Percentiles rank a stretch among this genome's conserved stretches.
phyloP scores from a whole-genome alignment of 2,329 filamentous ascomycete genomes.

The Neodidymelliopsis sp. region DNA sequence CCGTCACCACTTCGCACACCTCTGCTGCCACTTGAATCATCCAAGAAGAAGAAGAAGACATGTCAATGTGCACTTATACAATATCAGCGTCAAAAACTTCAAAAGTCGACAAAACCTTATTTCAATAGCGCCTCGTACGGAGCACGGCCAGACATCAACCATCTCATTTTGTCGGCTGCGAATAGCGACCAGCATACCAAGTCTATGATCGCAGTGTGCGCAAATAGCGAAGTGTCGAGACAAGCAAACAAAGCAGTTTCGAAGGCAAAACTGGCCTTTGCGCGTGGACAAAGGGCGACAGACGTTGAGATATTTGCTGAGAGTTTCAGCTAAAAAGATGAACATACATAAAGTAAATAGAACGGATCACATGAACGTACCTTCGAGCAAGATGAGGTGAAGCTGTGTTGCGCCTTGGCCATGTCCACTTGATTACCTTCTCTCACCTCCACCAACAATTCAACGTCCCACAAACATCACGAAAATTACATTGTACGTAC shows the following conservation, averaged over 20 bases:
- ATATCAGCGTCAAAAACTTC: conserved; percentile 21
- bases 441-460: background rate
- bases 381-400: background rate
- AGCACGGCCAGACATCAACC: conserved; percentile 22
- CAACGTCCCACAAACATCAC: background rate
- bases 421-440: background rate
- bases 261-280: conserved; percentile 30
- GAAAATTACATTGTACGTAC: background rate
- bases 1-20: conserved; percentile 2
- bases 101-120: conserved; percentile 5
- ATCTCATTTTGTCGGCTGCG: conserved; percentile 10
- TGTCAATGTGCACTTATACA: conserved; percentile 31
- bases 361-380: too few species aligned
- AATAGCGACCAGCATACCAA: conserved; percentile 3
- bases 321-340: conserved; percentile 13
- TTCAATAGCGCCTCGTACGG: conserved; percentile 20
- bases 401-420: background rate
- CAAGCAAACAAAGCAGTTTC: conserved; percentile 24
- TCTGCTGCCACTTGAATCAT: background rate
- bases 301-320: conserved; percentile 31
- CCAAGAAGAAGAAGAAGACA: background rate
- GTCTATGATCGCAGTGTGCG: conserved; percentile 35
- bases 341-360: background rate
- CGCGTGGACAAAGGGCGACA: conserved; percentile 20
- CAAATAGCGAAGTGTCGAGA: conserved; percentile 20